Base-by-base conservation (phyloP, 2,329 filamentous ascomycete genomes). In the Venturia pyrina region DNA sequence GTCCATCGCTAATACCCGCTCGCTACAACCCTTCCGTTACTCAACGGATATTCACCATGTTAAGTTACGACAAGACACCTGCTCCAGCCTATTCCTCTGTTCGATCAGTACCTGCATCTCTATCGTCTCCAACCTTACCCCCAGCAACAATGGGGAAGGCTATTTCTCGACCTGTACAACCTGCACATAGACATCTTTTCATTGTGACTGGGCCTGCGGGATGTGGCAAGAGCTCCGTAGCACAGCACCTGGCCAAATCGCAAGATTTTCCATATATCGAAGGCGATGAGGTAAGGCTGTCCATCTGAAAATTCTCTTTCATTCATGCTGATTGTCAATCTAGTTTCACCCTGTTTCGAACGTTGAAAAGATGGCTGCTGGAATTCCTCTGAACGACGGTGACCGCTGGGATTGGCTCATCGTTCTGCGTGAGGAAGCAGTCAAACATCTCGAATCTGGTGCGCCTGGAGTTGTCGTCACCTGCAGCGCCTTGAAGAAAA, bases 361-460 rank as follows among this genome's bases (percentile, higher is more conserved):
- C 67, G 78, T 83, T 43, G 88, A 93, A 65, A 99, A 98, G 78
- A 99, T 99, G 95, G 83, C 85, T 73, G 83, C 83, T 70, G 91
- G 91, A 70, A 87, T 87, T 66, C 92, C 95, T 2, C 83, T 99
- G 44, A 96, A 90, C 66, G 95, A 99, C 74, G 88, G 87, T 67
- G 95, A 99, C 78, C 89, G 95, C 69, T 98, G 95, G 95, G 93
- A 97, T 80, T 99, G 95, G 95, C 87, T 99, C 21, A 80, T 81
- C 65, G 70, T 76, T 7, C 75, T 82, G 11, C 78, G 80, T 69
- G 78, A 81, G 69, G 72, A 79, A 70, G 76, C 79, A 4, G 71
- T 81, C 67, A 69, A 67, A 21, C 70, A 75, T 6, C 69, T 79
- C 59, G 71, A 72, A 61, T 59, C 72, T 2, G 74, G 76, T 8